phyloP scores from a whole-genome alignment of 108 stramenopile species.

The Schizochytrium sp. region DNA sequence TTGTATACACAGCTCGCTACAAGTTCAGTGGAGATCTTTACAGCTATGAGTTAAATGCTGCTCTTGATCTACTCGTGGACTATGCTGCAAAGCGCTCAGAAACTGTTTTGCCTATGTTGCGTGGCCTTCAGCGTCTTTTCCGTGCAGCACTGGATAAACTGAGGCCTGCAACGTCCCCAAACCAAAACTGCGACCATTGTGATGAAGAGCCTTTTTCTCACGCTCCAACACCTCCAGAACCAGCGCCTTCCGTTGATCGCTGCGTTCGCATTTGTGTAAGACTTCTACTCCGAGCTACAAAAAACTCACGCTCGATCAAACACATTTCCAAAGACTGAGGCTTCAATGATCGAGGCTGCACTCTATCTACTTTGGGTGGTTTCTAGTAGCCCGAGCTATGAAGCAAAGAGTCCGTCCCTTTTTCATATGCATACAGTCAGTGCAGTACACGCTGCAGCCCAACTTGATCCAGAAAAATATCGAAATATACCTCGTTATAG shows the following conservation, averaged over 20 bases:
- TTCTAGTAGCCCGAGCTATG: neutral
- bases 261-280: conserved; percentile 13
- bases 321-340: neutral
- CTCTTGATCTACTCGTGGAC: conserved; percentile 1
- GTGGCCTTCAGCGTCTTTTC: neutral
- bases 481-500: neutral
- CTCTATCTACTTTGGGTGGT: conserved; percentile 1
- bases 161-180: no score
- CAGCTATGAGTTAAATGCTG: neutral
- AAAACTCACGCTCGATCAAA: neutral
- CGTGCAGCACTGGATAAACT: neutral
- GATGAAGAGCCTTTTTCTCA: no score
- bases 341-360: neutral
- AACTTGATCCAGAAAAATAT: neutral
- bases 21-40: neutral
- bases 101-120: neutral
- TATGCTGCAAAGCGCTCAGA: neutral
- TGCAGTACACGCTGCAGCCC: neutral
- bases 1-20: neutral
- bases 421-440: neutral
- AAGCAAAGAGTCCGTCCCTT: neutral
- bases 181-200: no score
- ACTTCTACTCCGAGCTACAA: neutral
- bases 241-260: neutral
- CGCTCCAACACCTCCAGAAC: neutral